phyloP scores from a whole-genome alignment of 2,329 filamentous ascomycete genomes.

The Cryphonectria parasitica region DNA sequence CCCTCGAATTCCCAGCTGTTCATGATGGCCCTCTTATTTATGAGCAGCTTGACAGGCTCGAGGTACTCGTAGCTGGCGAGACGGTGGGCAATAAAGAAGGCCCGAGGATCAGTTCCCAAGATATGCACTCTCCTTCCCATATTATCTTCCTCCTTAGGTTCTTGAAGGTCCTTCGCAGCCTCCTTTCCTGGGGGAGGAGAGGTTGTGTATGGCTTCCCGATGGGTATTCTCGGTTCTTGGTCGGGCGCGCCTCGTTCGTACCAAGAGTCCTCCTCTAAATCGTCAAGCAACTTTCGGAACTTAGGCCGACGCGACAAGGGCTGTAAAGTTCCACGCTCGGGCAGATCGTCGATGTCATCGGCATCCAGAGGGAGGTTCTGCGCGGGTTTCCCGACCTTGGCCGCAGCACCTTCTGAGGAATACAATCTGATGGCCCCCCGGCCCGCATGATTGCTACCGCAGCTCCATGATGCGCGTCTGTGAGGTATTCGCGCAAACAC shows the following conservation, averaged over 20 bases:
- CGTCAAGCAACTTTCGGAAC: conserved; percentile 22
- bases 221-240: conserved; percentile 5
- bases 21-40: conserved; percentile 31
- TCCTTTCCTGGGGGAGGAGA: not conserved
- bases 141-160: conserved; percentile 10
- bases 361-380: conserved; percentile 5
- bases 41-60: conserved; percentile 38
- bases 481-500: conserved; percentile 47
- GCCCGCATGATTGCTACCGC: conserved; percentile 45
- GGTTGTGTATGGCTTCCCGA: conserved; percentile 24
- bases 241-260: conserved; percentile 13
- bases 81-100: conserved; percentile 37
- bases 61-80: conserved; percentile 36
- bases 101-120: conserved; percentile 25
- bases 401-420: conserved; percentile 27
- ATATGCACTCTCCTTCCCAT: conserved; percentile 23
- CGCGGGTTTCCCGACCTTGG: conserved; percentile 24
- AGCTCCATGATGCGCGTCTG: conserved; percentile 43
- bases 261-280: conserved; percentile 19
- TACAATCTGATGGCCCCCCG: conserved; percentile 43
- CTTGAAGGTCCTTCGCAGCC: not conserved
- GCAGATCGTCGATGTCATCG: conserved; percentile 19
- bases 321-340: conserved; percentile 18
- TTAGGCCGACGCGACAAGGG: conserved; percentile 20
- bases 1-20: conserved; percentile 35